These are phyloP conservation scores for Cadophora malorum DNA, from an alignment of 2,329 filamentous ascomycete species.

Conservation along the genomic window DNA sequence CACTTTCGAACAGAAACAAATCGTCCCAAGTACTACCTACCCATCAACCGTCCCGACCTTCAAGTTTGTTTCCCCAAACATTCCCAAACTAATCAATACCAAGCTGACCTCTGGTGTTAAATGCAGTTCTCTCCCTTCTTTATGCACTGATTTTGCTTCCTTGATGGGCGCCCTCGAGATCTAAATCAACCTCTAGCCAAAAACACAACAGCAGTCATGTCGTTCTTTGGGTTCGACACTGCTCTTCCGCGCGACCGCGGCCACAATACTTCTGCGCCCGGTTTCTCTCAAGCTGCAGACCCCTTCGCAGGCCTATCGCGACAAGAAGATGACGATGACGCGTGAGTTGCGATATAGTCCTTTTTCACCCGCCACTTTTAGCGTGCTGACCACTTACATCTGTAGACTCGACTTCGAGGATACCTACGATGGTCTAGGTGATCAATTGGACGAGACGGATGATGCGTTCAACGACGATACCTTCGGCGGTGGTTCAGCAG, in stretches of 20 bases:
- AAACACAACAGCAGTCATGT: constrained; percentile 61
- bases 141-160: constrained; percentile 11
- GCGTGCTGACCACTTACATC: not conserved
- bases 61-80: constrained; percentile 28
- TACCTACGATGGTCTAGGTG: constrained; percentile 93
- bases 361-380: not conserved
- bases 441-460: constrained; percentile 87
- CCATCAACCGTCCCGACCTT: constrained; percentile 11
- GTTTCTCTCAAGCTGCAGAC: constrained; percentile 84
- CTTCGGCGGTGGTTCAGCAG: constrained; percentile 66
- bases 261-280: constrained; percentile 72
- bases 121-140: constrained; percentile 12
- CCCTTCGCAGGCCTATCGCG: constrained; percentile 84
- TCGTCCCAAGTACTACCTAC: constrained; percentile 15
- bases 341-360: constrained; percentile 39
- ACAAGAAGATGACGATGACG: constrained; percentile 55
- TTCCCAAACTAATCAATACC: constrained; percentile 22
- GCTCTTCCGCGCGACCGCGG: constrained; percentile 66
- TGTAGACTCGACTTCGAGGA: constrained; percentile 87
- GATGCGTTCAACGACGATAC: constrained; percentile 98
- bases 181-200: constrained; percentile 5
- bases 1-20: constrained; percentile 13
- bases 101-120: constrained; percentile 20
- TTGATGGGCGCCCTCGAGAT: constrained; percentile 9
- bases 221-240: constrained; percentile 89